phyloP scores from a whole-genome alignment of 768 basidiomycete genomes.

The Leccinellum luteum region DNA sequence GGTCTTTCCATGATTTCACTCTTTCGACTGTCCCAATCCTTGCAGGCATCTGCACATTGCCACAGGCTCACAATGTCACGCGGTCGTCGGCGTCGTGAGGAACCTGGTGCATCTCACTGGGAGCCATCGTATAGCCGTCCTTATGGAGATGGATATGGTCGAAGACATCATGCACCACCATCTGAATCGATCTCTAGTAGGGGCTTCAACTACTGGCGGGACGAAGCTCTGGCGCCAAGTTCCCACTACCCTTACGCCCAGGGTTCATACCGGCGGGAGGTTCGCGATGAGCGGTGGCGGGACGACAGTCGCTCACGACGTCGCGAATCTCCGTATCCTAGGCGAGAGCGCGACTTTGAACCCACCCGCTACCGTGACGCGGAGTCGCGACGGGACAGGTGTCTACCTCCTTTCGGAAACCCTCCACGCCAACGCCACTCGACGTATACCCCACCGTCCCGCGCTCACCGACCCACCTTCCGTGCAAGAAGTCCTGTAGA shows the following conservation, averaged over 20 bases:
- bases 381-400: slow-evolving; percentile 6
- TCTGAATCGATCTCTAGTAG: neutral
- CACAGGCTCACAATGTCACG: slow-evolving; percentile 16
- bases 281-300: slow-evolving; percentile 10
- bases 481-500: slow-evolving; percentile 11
- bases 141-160: slow-evolving; percentile 8
- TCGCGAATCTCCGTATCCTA: slow-evolving; percentile 11
- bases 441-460: slow-evolving; percentile 6
- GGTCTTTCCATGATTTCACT: slow-evolving; percentile 15
- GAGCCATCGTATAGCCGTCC: neutral
- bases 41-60: slow-evolving; percentile 7
- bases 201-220: slow-evolving; percentile 26
- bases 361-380: slow-evolving; percentile 4
- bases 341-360: slow-evolving; percentile 4
- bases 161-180: slow-evolving; percentile 10
- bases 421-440: slow-evolving; percentile 12
- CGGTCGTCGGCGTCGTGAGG: slow-evolving; percentile 13
- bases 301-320: slow-evolving; percentile 8
- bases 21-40: slow-evolving; percentile 3
- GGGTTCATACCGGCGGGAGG: slow-evolving; percentile 6
- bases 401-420: neutral
- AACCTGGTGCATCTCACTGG: slow-evolving; percentile 5
- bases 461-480: slow-evolving; percentile 2
- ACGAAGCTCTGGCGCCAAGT: slow-evolving; percentile 2
- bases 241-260: slow-evolving; percentile 1